A percentile compares a stretch with the other conserved stretches of the same genome.
Conservation (phyloP, 345 rosid genomes). For the Pugionium dolabratum region DNA sequence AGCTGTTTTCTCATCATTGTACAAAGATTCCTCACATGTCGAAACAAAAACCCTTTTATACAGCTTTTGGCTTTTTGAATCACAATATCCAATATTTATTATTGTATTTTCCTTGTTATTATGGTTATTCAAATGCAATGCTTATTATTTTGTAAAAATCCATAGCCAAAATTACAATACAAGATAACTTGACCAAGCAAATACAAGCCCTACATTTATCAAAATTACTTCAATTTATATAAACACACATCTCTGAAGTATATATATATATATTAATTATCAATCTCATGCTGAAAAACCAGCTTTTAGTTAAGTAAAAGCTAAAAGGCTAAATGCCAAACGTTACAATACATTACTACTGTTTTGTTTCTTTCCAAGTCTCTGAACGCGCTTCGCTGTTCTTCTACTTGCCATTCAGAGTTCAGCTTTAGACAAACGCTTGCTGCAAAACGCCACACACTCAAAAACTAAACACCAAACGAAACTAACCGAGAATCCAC, state of each 20-base stretch:
- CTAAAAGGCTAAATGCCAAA: slow-evolving; percentile 32
- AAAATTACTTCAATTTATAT: slow-evolving; percentile 14
- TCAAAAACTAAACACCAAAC: slow-evolving; percentile 8
- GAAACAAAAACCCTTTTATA: slow-evolving; percentile 23
- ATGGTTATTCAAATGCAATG: not conserved
- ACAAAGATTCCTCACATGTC: slow-evolving; percentile 32
- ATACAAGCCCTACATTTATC: slow-evolving; percentile 3
- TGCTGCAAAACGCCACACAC: slow-evolving; percentile 15
- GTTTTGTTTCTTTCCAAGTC: slow-evolving; percentile 20
- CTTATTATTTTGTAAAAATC: not conserved
- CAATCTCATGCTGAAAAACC: slow-evolving; percentile 27
- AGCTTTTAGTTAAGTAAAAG: slow-evolving; percentile 29
- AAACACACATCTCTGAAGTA: slow-evolving; percentile 31
- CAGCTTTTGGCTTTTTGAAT: slow-evolving; percentile 4
- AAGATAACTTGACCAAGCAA: not conserved
- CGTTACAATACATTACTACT: slow-evolving; percentile 6
- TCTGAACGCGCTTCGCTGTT: slow-evolving; percentile 25
- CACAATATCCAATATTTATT: not conserved
- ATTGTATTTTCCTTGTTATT: not conserved
- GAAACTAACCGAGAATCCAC: slow-evolving; percentile 27
- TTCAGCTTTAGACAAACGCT: slow-evolving; percentile 29
- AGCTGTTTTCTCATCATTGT: slow-evolving; percentile 34
- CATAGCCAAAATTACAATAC: slow-evolving; percentile 5
- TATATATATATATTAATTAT: slow-evolving; percentile 13
- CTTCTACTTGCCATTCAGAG: slow-evolving; percentile 10